Evolutionary conservation across 352 stramenopile species (phyloP), one percentile per base, ranked within the genome.

Genomic region (Plasmopara viticola): DNA sequence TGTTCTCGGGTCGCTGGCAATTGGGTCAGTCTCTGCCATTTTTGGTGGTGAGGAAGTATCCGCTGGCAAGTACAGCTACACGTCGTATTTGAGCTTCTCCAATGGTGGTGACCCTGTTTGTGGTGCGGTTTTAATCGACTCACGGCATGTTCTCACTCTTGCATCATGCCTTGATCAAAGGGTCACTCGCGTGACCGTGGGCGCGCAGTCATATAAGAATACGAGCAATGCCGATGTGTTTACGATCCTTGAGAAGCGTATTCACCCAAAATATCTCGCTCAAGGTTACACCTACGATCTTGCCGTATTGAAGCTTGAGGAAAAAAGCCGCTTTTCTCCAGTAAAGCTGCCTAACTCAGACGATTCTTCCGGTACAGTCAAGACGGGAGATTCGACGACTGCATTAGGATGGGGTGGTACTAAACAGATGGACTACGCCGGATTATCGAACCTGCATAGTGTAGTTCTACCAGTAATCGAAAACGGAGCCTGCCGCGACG

Each of bases 41-140:
- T 33, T 83, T 10, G 64, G 72, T 7, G 64, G 69, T 6, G 59
- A 54, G 0, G 41, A 61, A 4, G 60, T 74, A 33, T 62, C 68
- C 0, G 44, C 31, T 8, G 7, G 31, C 31, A 12, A 8, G 7
- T 6, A 35, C 2, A 8, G 7, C 7, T 35, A 35, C 31, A 35
- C 31, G 31, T 35, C 7, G 7, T 12, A 35, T 35, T 8, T 35
- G 4, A 8, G 1, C 5, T 35, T 35, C 31, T 35, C 31, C 7
- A 12, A 8, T 5, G 31, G 10, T 35, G 10, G 31, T 35, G 31
- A 5, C 7, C 1, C 4, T 35, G 31, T 5, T 35, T 35, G 31
- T 35, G 31, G 31, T 12, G 6, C 7, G 7, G 31, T 12, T 12
- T 4, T 35, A 8, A 12, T 35, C 4, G 6, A 8, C 31, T 35